Percentiles rank a stretch among this genome's conserved stretches.
Evolutionary conservation across 2,329 filamentous ascomycete genomes (phyloP).

Genomic region (Periglandula ipomoeae): DNA sequence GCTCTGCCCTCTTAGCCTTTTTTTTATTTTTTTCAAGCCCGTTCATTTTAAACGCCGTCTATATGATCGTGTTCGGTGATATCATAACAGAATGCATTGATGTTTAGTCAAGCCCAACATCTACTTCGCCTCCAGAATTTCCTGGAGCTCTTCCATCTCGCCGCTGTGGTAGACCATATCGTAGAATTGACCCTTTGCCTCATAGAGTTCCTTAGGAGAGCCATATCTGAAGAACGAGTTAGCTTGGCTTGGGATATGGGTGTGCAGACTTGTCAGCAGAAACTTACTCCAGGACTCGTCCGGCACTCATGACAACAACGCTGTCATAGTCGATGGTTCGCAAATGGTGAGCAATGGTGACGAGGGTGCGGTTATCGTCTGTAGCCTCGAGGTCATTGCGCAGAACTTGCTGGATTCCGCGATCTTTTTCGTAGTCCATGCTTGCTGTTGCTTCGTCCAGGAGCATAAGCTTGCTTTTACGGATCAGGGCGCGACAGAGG

Average conservation of each 20-base stretch:
- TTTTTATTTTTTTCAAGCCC: no score
- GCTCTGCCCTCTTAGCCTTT: no score
- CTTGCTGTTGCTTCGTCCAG: conserved; percentile 51
- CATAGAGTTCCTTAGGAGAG: conserved; percentile 37
- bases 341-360: conserved; percentile 50
- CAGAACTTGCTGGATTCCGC: conserved; percentile 44
- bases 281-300: conserved; percentile 42
- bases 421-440: conserved; percentile 50
- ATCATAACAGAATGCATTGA: not conserved
- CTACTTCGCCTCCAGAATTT: conserved; percentile 18
- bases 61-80: not conserved
- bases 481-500: conserved; percentile 46
- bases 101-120: not conserved
- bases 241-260: not conserved
- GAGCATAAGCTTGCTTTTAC: conserved; percentile 45
- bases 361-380: conserved; percentile 38
- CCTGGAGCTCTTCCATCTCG: conserved; percentile 37
- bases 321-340: conserved; percentile 51
- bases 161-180: conserved; percentile 48
- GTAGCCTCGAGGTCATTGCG: conserved; percentile 37
- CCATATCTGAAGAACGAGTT: conserved; percentile 27
- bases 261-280: no score
- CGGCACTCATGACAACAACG: conserved; percentile 47
- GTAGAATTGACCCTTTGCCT: conserved; percentile 36
- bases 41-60: not conserved